Base-by-base conservation (phyloP, 140 eudicot genomes). In the Oenanthe javanica region DNA sequence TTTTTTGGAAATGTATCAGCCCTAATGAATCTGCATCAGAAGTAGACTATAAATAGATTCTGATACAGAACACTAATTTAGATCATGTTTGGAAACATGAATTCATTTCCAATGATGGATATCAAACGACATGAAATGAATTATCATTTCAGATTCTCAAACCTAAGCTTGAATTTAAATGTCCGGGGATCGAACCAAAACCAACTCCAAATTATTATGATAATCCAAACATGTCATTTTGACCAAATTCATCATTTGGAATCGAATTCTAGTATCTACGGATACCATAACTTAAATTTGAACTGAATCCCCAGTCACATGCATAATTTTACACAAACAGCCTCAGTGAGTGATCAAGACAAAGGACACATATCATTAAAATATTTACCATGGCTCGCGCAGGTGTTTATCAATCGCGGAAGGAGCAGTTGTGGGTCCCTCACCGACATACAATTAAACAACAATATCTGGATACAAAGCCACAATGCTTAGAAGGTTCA, bases 361-460 rank as follows among this genome's bases (percentile, higher is more conserved):
- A 72, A 49, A 49, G 14, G 79, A 81, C 80, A 71, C n/a, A 54
- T 86, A 80, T 43, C 66, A 57, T 9, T 55, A 25, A 38, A 78
- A 80, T 79, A 80, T 69, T 81, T 94, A 94, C n/a, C 99, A 78
- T 92, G 93, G 81, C 84, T 76, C 72, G 93, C 87, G 74, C 97
- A 90, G 0, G 96, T 87, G 79, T 88, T 90, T 85, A 89, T 77
- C 78, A 94, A 84, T 75, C 87, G 94, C 31, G 99, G 97, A 77
- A 94, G 93, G 76, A 94, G 97, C 83, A 94, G 82, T 69, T 88
- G 92, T 74, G 99, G 99, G 85, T 94, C 99, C 84, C 99, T 88
- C 83, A 94, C 97, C 25, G 99, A 87, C 99, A 92, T 94, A 80
- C 99, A 94, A 78, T 94, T 94, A 86, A 94, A 94, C 86, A 94